Percentiles rank a stretch among this genome's conserved stretches.
phyloP scores from a whole-genome alignment of 257 asterid species.

The Gynochthodes officinalis region DNA sequence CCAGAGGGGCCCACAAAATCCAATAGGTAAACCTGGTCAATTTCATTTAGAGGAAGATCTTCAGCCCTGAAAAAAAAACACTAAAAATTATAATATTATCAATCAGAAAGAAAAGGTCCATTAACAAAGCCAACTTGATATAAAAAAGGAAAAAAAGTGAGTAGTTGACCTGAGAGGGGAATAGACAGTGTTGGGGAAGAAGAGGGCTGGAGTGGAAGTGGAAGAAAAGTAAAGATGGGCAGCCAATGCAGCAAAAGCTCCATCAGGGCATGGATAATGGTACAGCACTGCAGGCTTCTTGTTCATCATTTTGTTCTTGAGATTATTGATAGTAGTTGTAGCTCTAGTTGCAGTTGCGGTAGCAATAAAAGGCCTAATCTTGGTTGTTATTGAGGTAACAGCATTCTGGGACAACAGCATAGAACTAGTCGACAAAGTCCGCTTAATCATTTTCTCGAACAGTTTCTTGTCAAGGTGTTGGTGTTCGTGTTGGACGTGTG shows the following conservation, averaged over 20 bases:
- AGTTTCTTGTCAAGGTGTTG: no score
- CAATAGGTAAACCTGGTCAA: constrained; percentile 63
- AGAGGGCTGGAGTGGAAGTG: constrained; percentile 29
- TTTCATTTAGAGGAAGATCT: constrained; percentile 65
- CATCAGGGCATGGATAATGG: constrained; percentile 95
- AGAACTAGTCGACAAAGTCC: not conserved
- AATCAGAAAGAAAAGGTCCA: not conserved
- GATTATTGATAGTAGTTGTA: not conserved
- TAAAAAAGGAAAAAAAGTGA: not conserved
- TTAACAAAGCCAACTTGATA: not conserved
- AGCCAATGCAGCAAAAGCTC: constrained; percentile 91
- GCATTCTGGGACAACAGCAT: not conserved
- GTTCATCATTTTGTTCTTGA: constrained; percentile 14
- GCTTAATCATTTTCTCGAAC: no score
- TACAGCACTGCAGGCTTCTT: constrained; percentile 63
- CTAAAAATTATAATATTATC: not conserved
- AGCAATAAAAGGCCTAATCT: not conserved
- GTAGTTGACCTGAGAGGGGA: constrained; percentile 52
- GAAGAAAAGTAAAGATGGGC: constrained; percentile 78
- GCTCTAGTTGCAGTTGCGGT: no score
- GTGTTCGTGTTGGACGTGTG: no score
- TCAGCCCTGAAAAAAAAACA: constrained; percentile 47
- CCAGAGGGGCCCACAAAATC: constrained; percentile 93
- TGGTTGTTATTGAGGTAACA: not conserved
- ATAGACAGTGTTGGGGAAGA: constrained; percentile 83